Base-by-base conservation (phyloP, 2,329 filamentous ascomycete species). In the Hypomyces perniciosus region DNA sequence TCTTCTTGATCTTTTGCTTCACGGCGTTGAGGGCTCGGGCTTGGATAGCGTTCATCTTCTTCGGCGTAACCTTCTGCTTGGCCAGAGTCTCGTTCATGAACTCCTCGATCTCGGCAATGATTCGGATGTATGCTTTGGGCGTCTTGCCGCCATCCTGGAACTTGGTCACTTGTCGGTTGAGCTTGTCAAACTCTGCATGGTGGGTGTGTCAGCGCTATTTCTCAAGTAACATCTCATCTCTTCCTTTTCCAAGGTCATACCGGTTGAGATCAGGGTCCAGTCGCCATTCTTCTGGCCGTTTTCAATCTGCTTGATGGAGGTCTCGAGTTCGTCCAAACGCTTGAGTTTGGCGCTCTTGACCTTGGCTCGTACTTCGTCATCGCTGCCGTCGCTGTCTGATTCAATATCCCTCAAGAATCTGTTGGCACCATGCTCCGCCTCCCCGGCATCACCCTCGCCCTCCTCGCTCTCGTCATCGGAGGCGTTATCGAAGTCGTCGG, bases 311-410 rank as follows among this genome's bases (percentile, higher is more conserved):
- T 87, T 86, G 65, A 97, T 88, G 40, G 85, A 95, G 54, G 83
- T 81, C 70, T 99, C 92, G 54, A 99, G 79, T 72, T 97, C 95
- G 66, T 96, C 92, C 59, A 90, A 79, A 56, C 93, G 84, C 81
- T 99, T 99, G 77, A 97, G 90, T 75, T 97, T 97, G 65, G 92
- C 91, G 72, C 90, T 96, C 81, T 95, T 96, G 65, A 97, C 88
- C 62, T 93, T 83, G 63, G 86, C 89, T 58, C 85, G 83, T 59
- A 83, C 82, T 58, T 96, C 92, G 58, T 93, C 89, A 58, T 93
- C 91, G 67, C 90, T 91, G 63, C 90, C 85, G 58, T 91, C 88
- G 63, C 85, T 89, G 46, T 93, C 90, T 53, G 82, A 85, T 48
- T 70, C 66, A 59, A 81, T 84, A 61, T 85, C 81, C 65, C 77